A percentile compares a stretch with the other conserved stretches of the same genome.
Conservation (phyloP, 2,329 filamentous ascomycete species). For the Pseudopyrenochaeta lycopersici region DNA sequence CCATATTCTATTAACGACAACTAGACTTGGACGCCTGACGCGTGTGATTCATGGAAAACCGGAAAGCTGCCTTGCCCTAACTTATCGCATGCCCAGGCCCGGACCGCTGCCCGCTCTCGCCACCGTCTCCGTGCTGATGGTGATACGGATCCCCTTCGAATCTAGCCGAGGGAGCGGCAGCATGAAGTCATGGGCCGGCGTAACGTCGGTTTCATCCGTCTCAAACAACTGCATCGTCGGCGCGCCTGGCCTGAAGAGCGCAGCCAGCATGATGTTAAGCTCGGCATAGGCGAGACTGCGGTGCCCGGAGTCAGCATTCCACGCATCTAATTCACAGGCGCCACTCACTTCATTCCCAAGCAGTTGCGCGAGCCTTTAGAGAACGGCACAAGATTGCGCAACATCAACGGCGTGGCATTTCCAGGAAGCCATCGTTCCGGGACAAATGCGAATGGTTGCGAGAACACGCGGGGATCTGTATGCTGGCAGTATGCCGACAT, state of each 20-base stretch:
- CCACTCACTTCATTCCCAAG: constrained; percentile 23
- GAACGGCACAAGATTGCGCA: constrained; percentile 25
- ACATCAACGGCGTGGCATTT: not conserved
- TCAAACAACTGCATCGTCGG: constrained; percentile 30
- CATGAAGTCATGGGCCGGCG: constrained; percentile 35
- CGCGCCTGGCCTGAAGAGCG: constrained; percentile 23
- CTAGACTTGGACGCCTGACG: no score
- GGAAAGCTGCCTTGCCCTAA: no score
- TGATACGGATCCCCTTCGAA: constrained; percentile 30
- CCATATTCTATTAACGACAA: no score
- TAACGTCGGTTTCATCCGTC: constrained; percentile 26
- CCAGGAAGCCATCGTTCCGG: no score
- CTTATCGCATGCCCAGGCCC: no score
- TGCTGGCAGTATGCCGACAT: no score
- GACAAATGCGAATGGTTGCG: no score
- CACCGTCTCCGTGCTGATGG: no score
- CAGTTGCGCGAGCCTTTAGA: constrained; percentile 26
- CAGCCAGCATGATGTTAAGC: constrained; percentile 30
- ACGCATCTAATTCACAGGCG: not conserved
- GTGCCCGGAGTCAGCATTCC: not conserved
- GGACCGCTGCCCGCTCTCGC: no score
- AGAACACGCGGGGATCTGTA: no score
- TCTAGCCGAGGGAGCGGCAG: constrained; percentile 29
- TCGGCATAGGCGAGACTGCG: constrained; percentile 25
- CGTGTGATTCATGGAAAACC: no score